Evolutionary conservation across 257 asterid species (phyloP).

Genomic region (Przewalskia tangutica): DNA sequence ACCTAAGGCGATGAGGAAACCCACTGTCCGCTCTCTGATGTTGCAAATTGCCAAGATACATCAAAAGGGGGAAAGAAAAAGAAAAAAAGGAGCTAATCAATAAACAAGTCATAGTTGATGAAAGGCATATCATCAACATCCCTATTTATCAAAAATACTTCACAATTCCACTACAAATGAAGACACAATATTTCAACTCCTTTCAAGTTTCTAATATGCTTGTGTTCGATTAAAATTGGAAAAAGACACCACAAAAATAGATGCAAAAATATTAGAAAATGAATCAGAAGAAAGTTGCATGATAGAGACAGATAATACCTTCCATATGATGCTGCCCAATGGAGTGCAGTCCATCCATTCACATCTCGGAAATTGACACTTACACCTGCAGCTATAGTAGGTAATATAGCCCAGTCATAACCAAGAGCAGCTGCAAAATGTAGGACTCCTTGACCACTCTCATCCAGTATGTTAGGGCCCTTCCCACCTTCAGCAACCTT

Average conservation of each 20-base stretch:
- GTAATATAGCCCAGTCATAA: slow-evolving; percentile 82
- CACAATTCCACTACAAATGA: background rate
- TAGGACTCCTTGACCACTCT: slow-evolving; percentile 79
- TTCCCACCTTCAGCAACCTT: slow-evolving; percentile 70
- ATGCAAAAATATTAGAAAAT: background rate
- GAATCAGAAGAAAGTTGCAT: background rate
- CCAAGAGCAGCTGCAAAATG: slow-evolving; percentile 86
- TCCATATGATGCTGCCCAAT: slow-evolving; percentile 94
- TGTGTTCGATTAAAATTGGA: background rate
- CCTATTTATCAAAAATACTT: background rate
- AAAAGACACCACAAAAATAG: background rate
- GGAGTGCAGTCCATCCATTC: slow-evolving; percentile 95
- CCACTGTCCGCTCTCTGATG: slow-evolving; percentile 69
- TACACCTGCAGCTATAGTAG: slow-evolving; percentile 71
- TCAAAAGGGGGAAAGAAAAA: slow-evolving; percentile 6
- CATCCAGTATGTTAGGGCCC: slow-evolving; percentile 66
- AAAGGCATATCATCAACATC: background rate
- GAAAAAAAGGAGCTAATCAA: slow-evolving; percentile 4
- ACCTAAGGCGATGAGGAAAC: slow-evolving; percentile 59
- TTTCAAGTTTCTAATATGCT: background rate
- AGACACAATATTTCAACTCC: background rate
- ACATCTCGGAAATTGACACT: slow-evolving; percentile 75
- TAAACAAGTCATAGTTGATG: background rate
- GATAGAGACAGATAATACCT: slow-evolving; percentile 31
- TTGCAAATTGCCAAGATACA: slow-evolving; percentile 11